These are phyloP conservation scores for Eucalyptus polyanthemos DNA, from an alignment of 345 rosid genomes.

Conservation along the genomic window DNA sequence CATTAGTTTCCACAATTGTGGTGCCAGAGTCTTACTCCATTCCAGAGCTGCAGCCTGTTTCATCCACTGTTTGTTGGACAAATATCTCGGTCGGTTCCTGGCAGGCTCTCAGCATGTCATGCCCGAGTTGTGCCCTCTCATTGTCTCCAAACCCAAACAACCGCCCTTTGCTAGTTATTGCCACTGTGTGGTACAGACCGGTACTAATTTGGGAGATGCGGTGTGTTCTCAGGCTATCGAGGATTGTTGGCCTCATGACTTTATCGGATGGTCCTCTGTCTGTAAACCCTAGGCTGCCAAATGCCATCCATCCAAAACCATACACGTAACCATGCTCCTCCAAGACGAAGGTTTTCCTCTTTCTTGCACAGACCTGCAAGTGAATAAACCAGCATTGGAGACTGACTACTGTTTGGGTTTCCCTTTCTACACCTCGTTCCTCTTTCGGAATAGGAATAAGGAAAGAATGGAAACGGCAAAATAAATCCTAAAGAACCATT, in stretches of 20 bases:
- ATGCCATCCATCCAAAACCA: constrained; percentile 90
- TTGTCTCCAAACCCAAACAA: constrained; percentile 91
- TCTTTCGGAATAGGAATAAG: not conserved
- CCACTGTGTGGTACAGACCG: constrained; percentile 84
- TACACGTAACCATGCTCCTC: constrained; percentile 60
- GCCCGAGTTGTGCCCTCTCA: constrained; percentile 90
- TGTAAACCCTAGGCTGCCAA: constrained; percentile 88
- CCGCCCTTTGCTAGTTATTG: constrained; percentile 49
- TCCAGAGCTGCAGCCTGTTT: not conserved
- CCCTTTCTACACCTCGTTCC: not conserved
- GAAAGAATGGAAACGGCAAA: not conserved
- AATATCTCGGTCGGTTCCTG: constrained; percentile 82
- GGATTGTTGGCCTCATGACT: constrained; percentile 58
- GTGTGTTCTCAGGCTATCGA: constrained; percentile 59
- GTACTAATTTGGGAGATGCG: constrained; percentile 81
- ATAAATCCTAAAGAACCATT: not conserved
- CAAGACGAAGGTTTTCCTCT: constrained; percentile 87
- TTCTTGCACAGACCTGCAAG: constrained; percentile 86
- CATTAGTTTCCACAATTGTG: not conserved
- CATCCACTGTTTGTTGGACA: constrained; percentile 19
- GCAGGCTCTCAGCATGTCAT: constrained; percentile 59
- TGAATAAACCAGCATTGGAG: not conserved
- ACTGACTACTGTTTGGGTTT: not conserved
- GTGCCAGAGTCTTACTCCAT: not conserved
- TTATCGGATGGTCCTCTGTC: constrained; percentile 69